phyloP scores from a whole-genome alignment of 2,329 filamentous ascomycete species.

The Apiospora marii region DNA sequence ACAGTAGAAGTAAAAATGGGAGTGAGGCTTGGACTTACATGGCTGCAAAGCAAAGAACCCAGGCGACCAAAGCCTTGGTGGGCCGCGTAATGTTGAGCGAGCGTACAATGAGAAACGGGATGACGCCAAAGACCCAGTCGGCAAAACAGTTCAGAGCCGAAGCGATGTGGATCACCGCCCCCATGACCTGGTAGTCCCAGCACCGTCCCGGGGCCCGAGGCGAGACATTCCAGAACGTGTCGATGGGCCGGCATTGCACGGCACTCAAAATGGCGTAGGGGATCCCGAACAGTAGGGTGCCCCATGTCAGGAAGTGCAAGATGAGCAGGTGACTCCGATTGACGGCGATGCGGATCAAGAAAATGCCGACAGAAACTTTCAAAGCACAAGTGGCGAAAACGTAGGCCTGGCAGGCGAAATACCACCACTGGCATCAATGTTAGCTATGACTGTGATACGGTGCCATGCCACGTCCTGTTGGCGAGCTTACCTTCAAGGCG shows the following conservation, averaged over 20 bases:
- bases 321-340: conserved; percentile 12
- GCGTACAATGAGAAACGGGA: conserved; percentile 25
- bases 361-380: conserved; percentile 24
- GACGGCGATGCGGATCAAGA: conserved; percentile 24
- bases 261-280: conserved; percentile 21
- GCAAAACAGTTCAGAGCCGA: conserved; percentile 24
- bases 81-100: conserved; percentile 22
- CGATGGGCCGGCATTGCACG: conserved; percentile 24
- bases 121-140: conserved; percentile 23
- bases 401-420: conserved; percentile 21
- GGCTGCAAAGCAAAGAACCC: conserved; percentile 25
- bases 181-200: conserved; percentile 23
- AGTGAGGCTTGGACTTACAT: neutral
- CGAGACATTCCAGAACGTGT: conserved; percentile 23
- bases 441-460: neutral
- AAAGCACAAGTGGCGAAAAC: conserved; percentile 22
- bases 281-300: conserved; percentile 10
- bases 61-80: conserved; percentile 24
- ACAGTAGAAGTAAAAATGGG: neutral
- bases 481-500: conserved; percentile 22
- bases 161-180: conserved; percentile 1
- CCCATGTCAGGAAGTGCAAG: conserved; percentile 18
- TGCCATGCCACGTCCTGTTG: too few species aligned
- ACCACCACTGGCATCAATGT: conserved; percentile 25
- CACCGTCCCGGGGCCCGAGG: conserved; percentile 25